Conservation (phyloP, 2,329 filamentous ascomycete genomes). For the Xylaria sp. region DNA sequence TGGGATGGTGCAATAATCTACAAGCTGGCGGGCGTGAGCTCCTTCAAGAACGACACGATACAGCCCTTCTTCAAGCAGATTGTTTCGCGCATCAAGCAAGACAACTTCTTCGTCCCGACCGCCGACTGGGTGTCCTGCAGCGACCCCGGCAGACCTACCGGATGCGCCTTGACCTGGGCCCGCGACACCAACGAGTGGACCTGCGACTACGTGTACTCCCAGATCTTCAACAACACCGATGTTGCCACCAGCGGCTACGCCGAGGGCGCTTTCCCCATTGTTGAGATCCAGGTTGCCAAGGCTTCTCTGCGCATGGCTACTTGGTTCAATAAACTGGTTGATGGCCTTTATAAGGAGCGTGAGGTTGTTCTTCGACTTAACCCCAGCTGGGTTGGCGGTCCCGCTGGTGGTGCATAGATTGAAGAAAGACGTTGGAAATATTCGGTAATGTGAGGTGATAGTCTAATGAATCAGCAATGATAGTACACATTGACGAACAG, state of each 20-base stretch:
- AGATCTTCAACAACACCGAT: slow-evolving; percentile 41
- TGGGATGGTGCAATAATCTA: slow-evolving; percentile 63
- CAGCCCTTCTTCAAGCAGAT: slow-evolving; percentile 40
- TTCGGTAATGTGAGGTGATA: not conserved
- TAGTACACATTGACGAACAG: not conserved
- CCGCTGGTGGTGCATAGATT: slow-evolving; percentile 22
- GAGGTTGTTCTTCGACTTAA: slow-evolving; percentile 35
- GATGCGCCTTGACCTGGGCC: slow-evolving; percentile 37
- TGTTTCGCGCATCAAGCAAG: slow-evolving; percentile 32
- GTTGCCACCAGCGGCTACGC: slow-evolving; percentile 40
- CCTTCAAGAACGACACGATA: slow-evolving; percentile 38
- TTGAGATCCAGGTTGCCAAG: slow-evolving; percentile 40
- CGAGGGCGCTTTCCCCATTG: slow-evolving; percentile 38
- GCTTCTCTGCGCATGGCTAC: slow-evolving; percentile 40
- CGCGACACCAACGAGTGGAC: slow-evolving; percentile 42
- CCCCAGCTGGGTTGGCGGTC: slow-evolving; percentile 39
- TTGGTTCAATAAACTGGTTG: slow-evolving; percentile 38
- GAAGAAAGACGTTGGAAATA: not conserved
- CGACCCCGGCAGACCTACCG: slow-evolving; percentile 32
- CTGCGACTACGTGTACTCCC: slow-evolving; percentile 42
- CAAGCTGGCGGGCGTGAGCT: slow-evolving; percentile 34
- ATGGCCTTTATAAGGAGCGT: slow-evolving; percentile 38
- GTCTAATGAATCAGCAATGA: slow-evolving; percentile 2
- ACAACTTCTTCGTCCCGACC: slow-evolving; percentile 36
- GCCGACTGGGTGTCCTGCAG: slow-evolving; percentile 38